Conservation (phyloP, 169 alveolate species). For the Plasmodium falciparum region DNA sequence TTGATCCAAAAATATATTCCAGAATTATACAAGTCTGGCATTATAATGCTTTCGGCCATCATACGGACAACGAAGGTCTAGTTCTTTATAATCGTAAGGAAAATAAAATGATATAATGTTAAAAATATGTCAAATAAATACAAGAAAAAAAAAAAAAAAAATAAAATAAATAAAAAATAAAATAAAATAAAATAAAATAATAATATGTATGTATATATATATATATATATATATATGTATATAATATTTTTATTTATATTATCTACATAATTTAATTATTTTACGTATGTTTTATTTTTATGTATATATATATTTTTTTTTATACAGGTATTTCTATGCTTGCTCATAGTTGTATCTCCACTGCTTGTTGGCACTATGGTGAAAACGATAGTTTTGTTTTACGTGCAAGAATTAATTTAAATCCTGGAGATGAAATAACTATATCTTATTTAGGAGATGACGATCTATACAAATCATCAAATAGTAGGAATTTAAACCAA, state of each 20-base stretch:
- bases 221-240: neutral
- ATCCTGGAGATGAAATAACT: conserved; percentile 90
- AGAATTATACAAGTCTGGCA: conserved; percentile 89
- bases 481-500: conserved; percentile 70
- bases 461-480: conserved; percentile 87
- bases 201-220: neutral
- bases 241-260: neutral
- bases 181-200: conserved; percentile 1
- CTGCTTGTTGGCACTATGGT: conserved; percentile 90
- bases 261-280: neutral
- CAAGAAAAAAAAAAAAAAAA: neutral
- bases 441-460: conserved; percentile 89
- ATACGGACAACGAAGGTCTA: conserved; percentile 87
- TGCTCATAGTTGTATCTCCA: conserved; percentile 90
- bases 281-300: too few relatives aligned
- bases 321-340: conserved; percentile 85
- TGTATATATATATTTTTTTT: conserved; percentile 5
- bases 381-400: conserved; percentile 86
- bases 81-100: conserved; percentile 82
- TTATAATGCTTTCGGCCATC: conserved; percentile 88
- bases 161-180: too few relatives aligned
- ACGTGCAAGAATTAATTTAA: conserved; percentile 85
- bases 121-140: neutral
- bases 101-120: conserved; percentile 20
- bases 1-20: conserved; percentile 83